These are phyloP conservation scores for Boechera stricta DNA, from an alignment of 345 rosid species.

Conservation along the genomic window DNA sequence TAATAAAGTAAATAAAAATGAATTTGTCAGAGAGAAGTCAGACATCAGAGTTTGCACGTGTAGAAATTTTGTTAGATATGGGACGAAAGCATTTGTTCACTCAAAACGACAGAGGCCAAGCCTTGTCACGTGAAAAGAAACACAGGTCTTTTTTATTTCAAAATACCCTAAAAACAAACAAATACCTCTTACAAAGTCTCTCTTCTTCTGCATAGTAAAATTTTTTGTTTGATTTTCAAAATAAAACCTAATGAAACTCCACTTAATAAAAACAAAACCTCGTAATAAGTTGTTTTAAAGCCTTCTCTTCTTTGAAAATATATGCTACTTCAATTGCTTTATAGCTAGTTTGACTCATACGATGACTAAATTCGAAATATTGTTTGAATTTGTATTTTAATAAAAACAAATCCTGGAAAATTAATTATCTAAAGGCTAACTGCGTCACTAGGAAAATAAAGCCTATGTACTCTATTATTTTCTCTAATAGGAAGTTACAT, in stretches of 20 bases:
- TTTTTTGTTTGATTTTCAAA: neutral
- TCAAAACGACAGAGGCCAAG: slow-evolving; percentile 39
- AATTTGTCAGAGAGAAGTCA: slow-evolving; percentile 22
- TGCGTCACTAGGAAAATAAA: neutral
- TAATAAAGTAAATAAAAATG: neutral
- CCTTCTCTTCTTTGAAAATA: neutral
- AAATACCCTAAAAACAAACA: neutral
- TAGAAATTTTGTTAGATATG: slow-evolving; percentile 36
- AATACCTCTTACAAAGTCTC: neutral
- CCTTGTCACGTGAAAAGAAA: slow-evolving; percentile 50
- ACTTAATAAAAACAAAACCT: neutral
- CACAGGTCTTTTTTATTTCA: neutral
- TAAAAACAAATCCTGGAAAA: neutral
- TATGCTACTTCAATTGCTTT: neutral
- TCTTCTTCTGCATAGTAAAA: neutral
- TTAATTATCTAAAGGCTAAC: neutral
- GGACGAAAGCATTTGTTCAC: slow-evolving; percentile 41
- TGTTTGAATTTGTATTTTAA: neutral
- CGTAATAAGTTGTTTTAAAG: neutral
- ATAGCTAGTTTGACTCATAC: neutral
- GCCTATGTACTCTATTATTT: neutral
- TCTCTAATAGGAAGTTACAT: slow-evolving; percentile 10
- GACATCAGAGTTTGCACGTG: slow-evolving; percentile 46
- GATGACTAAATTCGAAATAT: neutral
- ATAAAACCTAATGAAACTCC: neutral